Base-by-base conservation (phyloP, 2,329 filamentous ascomycete species). In the Alternaria ethzedia region DNA sequence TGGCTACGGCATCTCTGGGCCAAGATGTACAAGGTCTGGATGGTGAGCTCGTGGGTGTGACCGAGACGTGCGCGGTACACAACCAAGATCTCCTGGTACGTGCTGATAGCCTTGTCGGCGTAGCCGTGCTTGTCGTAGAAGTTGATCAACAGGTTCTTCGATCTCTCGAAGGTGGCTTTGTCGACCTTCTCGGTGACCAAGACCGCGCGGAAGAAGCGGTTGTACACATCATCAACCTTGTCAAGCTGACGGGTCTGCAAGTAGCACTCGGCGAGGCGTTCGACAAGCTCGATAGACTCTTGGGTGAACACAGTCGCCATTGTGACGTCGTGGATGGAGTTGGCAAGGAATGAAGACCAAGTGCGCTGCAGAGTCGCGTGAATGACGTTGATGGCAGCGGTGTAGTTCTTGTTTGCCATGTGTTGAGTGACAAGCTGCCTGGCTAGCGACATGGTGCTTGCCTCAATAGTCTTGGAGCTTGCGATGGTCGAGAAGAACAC, bases 11-110 rank as follows among this genome's bases (percentile, higher is more conserved):
- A 81, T 25, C 78, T 67, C 17, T 67, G 65, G 32, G 80, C 85
- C 25, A 86, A 73, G 26, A 79, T 78, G 68, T 86, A 86, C 57
- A 86, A 69, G 3, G 81, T 83, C 23, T 82, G 78, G 54, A 86
- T 83, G 0, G 83, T 84, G 30, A 79, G 74, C 51, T 83, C 79
- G 64, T 85, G 80, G 3, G 77, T 79, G 6, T 74, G 68, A 5
- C 78, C 79, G 13, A 73, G 70, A 13, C 65, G 61, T 46, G 28
- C 71, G 46, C 64, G 69, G 58, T 81, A 80, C 7, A 76, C 74
- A 2, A 79, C 77, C 3, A 82, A 70, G 5, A 81, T 70, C 44
- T 81, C 80, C 44, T 81, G 78, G 56, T 74, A 79, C 12, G 71
- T 67, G 45, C 71, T 74, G 51, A 78, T 78, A 2, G 79, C 73